Conservation (phyloP, 495 filamentous ascomycete genomes). For the Podospora appendiculata region DNA sequence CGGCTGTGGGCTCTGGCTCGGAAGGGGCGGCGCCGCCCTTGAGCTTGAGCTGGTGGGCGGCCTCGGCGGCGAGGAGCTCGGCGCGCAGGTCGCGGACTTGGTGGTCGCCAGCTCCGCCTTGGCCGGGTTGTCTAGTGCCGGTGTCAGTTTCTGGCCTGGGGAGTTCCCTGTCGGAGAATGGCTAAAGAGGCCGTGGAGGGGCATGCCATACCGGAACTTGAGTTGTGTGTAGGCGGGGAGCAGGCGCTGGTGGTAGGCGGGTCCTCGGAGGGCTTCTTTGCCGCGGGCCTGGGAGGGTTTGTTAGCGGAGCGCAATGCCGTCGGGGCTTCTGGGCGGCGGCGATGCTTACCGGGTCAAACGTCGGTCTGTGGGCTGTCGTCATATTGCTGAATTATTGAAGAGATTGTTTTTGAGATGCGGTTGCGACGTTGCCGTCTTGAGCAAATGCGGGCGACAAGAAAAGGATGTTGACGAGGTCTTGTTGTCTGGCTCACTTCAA, state of each 20-base stretch:
- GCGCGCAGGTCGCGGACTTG: slow-evolving; percentile 76
- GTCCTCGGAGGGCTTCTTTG: slow-evolving; percentile 88
- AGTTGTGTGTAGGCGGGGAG: slow-evolving; percentile 87
- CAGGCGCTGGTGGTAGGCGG: slow-evolving; percentile 93
- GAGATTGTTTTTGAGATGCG: not conserved
- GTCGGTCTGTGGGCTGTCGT: slow-evolving; percentile 83
- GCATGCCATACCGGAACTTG: slow-evolving; percentile 60
- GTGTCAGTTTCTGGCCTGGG: not conserved
- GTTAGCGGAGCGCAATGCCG: slow-evolving; percentile 10
- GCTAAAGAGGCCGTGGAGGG: not conserved
- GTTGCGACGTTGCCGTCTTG: not conserved
- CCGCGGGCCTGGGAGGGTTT: slow-evolving; percentile 62
- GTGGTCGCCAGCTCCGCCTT: slow-evolving; percentile 75
- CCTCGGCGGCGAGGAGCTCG: slow-evolving; percentile 84
- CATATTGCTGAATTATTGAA: slow-evolving; percentile 32
- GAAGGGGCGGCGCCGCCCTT: slow-evolving; percentile 45
- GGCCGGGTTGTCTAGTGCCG: slow-evolving; percentile 61
- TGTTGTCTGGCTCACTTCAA: not conserved
- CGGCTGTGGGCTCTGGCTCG: slow-evolving; percentile 21
- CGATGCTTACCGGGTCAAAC: slow-evolving; percentile 70
- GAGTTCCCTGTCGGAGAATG: not conserved
- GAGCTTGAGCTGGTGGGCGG: slow-evolving; percentile 78
- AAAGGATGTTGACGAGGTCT: not conserved
- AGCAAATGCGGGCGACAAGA: too few species aligned
- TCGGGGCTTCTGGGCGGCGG: not conserved